Percentiles rank a stretch among this genome's conserved stretches.
Conservation (phyloP, 352 stramenopile genomes). For the Pythium coloratum region DNA sequence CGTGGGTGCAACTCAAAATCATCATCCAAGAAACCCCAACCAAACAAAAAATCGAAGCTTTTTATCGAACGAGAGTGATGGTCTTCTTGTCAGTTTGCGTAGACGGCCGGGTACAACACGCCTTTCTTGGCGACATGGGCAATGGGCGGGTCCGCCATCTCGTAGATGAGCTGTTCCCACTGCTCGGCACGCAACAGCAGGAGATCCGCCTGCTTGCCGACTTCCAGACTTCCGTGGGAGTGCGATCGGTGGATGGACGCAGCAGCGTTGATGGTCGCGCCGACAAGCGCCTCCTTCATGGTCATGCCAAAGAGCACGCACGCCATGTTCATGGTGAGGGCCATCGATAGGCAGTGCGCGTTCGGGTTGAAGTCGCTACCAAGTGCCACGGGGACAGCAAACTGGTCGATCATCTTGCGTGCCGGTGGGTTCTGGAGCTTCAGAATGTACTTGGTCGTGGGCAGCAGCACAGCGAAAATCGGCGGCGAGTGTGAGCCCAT, state of each 20-base stretch:
- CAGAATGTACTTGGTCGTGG: conserved; percentile 84
- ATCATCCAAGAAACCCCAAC: background rate
- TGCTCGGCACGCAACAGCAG: conserved; percentile 65
- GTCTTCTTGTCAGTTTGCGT: background rate
- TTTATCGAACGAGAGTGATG: background rate
- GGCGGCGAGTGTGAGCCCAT: conserved; percentile 60
- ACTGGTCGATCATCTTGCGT: conserved; percentile 63
- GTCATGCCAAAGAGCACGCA: conserved; percentile 85
- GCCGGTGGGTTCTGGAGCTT: conserved; percentile 72
- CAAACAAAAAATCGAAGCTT: conserved; percentile 1
- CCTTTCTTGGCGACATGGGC: conserved; percentile 79
- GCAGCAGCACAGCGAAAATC: conserved; percentile 75
- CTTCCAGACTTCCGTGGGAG: conserved; percentile 74
- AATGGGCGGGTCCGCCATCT: conserved; percentile 81
- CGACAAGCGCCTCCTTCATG: conserved; percentile 85
- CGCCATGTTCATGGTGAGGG: conserved; percentile 87
- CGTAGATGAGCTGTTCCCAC: conserved; percentile 87
- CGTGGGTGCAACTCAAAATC: background rate
- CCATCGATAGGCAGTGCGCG: conserved; percentile 85
- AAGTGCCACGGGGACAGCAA: conserved; percentile 66
- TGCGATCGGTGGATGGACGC: conserved; percentile 76
- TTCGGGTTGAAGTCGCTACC: conserved; percentile 88
- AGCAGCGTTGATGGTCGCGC: conserved; percentile 78
- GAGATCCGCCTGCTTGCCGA: conserved; percentile 75
- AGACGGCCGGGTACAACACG: conserved; percentile 24